Conservation (phyloP, 495 filamentous ascomycete species). For the Aspergillus ellipticus region DNA sequence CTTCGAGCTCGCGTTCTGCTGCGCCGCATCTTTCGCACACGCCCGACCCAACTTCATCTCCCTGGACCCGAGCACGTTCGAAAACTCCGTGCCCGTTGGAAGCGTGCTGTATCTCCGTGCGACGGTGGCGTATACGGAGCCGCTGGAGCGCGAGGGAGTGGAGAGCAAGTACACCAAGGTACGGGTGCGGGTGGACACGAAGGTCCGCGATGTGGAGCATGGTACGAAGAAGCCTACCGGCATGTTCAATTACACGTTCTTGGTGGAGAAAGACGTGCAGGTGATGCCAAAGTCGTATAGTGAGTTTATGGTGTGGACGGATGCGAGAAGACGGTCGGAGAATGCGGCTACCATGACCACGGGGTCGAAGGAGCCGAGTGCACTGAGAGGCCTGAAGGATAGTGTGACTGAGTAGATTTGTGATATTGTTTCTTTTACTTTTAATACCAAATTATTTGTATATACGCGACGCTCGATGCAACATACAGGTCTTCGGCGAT, state of each 20-base stretch:
- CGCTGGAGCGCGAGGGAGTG: slow-evolving; percentile 37
- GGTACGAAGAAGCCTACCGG: slow-evolving; percentile 71
- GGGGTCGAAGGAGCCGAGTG: slow-evolving; percentile 32
- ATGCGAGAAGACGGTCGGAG: slow-evolving; percentile 60
- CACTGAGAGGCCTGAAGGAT: slow-evolving; percentile 37
- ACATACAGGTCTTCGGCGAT: too few species aligned
- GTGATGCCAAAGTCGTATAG: slow-evolving; percentile 72
- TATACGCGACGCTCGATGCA: too few species aligned
- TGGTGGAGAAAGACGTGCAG: slow-evolving; percentile 66
- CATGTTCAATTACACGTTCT: slow-evolving; percentile 83
- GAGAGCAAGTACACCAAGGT: slow-evolving; percentile 56
- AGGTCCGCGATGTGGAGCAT: slow-evolving; percentile 76
- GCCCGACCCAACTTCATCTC: slow-evolving; percentile 71
- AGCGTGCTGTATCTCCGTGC: slow-evolving; percentile 78
- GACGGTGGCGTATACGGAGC: slow-evolving; percentile 74
- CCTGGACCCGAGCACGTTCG: slow-evolving; percentile 76
- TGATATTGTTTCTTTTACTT: background rate
- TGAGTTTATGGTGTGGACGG: slow-evolving; percentile 78
- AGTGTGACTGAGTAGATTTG: slow-evolving; percentile 44
- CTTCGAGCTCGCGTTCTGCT: slow-evolving; percentile 87
- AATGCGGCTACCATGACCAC: slow-evolving; percentile 38
- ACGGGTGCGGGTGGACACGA: slow-evolving; percentile 73
- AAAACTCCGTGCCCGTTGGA: slow-evolving; percentile 81
- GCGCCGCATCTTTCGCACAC: slow-evolving; percentile 74
- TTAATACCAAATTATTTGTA: background rate